Evolutionary conservation across 805 yeast genomes (phyloP).

Genomic region (Dipodascus albidus): DNA sequence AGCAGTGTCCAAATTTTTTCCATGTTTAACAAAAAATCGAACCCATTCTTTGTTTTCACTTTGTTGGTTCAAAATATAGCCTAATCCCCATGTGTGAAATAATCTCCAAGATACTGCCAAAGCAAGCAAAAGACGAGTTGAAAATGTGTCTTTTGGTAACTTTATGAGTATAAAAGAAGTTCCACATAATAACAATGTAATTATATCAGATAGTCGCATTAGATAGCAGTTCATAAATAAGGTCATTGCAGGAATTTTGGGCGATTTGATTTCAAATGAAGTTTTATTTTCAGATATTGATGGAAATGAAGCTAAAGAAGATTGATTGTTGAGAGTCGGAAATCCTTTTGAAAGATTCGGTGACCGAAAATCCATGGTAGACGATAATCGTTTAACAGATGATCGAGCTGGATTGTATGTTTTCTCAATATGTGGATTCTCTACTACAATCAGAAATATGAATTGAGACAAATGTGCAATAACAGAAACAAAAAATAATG

Average conservation of each 20-base stretch:
- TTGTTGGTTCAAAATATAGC: conserved; percentile 44
- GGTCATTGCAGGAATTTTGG: conserved; percentile 30
- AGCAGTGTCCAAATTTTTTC: conserved; percentile 51
- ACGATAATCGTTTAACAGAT: conserved; percentile 13
- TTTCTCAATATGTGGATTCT: conserved; percentile 78
- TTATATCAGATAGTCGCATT: conserved; percentile 51
- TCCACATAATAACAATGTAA: conserved; percentile 31
- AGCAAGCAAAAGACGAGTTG: conserved; percentile 24
- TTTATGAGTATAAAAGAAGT: conserved; percentile 30
- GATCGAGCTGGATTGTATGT: conserved; percentile 32
- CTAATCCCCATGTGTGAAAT: conserved; percentile 39
- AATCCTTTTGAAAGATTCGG: not conserved
- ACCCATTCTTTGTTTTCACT: conserved; percentile 53
- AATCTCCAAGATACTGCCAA: conserved; percentile 38
- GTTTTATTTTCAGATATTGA: not conserved
- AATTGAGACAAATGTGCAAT: conserved; percentile 71
- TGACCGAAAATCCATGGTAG: not conserved
- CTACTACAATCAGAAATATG: conserved; percentile 61
- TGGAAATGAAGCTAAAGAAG: not conserved
- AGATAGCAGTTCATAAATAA: conserved; percentile 52
- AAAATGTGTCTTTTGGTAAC: conserved; percentile 18
- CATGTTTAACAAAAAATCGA: conserved; percentile 48
- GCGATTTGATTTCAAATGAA: not conserved
- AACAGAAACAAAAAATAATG: conserved; percentile 56
- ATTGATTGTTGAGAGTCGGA: not conserved